Percentiles rank a stretch among this genome's conserved stretches.
These are phyloP conservation scores for Trichoderma aggressivum DNA, from an alignment of 2,329 filamentous ascomycete species.

Conservation along the genomic window DNA sequence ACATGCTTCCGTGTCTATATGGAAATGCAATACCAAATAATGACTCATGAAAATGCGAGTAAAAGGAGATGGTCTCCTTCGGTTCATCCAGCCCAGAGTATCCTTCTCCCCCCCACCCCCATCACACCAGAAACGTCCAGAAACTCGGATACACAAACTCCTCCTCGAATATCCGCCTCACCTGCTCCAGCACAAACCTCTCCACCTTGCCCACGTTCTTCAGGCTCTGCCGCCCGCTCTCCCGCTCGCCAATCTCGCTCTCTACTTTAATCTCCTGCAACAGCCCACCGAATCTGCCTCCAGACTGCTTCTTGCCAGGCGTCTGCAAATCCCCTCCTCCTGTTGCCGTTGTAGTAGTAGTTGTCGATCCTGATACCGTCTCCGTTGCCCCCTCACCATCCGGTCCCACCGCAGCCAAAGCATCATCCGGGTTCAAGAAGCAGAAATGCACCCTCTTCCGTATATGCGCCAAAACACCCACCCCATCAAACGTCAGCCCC, in stretches of 20 bases:
- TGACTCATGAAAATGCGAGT: neutral
- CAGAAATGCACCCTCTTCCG: constrained; percentile 87
- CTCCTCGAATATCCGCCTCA: constrained; percentile 94
- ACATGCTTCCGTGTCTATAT: neutral
- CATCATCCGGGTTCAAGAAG: constrained; percentile 90
- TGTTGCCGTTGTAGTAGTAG: neutral
- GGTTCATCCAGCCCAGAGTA: neutral
- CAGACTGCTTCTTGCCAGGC: constrained; percentile 27
- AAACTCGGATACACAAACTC: constrained; percentile 98
- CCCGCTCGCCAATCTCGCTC: constrained; percentile 92
- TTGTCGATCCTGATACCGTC: neutral
- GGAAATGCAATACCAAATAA: neutral
- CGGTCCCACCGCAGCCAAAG: constrained; percentile 63
- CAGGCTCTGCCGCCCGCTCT: constrained; percentile 86
- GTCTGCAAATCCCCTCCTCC: neutral
- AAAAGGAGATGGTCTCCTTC: neutral
- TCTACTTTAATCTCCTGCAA: constrained; percentile 93
- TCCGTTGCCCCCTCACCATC: constrained; percentile 34
- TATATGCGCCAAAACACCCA: constrained; percentile 89
- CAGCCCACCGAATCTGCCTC: constrained; percentile 61
- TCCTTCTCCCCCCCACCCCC: neutral
- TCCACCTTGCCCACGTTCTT: constrained; percentile 99
- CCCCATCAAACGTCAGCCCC: constrained; percentile 89
- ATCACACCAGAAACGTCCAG: constrained; percentile 89
- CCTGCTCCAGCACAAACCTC: constrained; percentile 93